Conservation (phyloP, 2,329 filamentous ascomycete species). For the Curvularia sp. region DNA sequence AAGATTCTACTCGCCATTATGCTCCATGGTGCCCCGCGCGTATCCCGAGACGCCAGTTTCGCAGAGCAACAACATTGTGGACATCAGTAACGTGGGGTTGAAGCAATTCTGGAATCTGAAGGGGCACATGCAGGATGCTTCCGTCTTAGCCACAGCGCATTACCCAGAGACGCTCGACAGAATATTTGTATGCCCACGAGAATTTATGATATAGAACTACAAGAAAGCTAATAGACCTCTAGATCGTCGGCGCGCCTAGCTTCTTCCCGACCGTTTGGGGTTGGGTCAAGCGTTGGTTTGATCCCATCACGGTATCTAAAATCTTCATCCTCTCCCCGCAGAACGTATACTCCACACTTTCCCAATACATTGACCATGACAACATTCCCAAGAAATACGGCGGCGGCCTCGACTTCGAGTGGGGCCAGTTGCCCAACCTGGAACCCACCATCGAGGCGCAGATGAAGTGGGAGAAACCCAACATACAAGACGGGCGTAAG, state of each 20-base stretch:
- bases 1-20: conserved; percentile 84
- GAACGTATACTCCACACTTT: conserved; percentile 79
- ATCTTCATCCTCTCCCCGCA: conserved; percentile 83
- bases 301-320: conserved; percentile 85
- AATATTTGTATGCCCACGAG: conserved; percentile 65
- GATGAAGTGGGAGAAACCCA: conserved; percentile 52
- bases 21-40: conserved; percentile 77
- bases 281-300: conserved; percentile 94
- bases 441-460: conserved; percentile 62
- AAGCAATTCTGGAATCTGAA: conserved; percentile 97
- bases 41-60: conserved; percentile 85
- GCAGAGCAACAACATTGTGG: conserved; percentile 92
- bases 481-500: conserved; percentile 42
- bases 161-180: conserved; percentile 93
- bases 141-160: conserved; percentile 85
- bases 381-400: conserved; percentile 92
- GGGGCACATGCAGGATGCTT: conserved; percentile 91
- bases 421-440: conserved; percentile 76
- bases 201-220: not conserved
- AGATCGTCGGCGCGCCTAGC: conserved; percentile 85
- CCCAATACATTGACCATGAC: conserved; percentile 78
- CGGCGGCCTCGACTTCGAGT: conserved; percentile 82
- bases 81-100: conserved; percentile 85
- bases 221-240: conserved; percentile 12
- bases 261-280: conserved; percentile 96